These are phyloP conservation scores for Exophiala aquamarina DNA, from an alignment of 2,329 filamentous ascomycete species.

Conservation along the genomic window DNA sequence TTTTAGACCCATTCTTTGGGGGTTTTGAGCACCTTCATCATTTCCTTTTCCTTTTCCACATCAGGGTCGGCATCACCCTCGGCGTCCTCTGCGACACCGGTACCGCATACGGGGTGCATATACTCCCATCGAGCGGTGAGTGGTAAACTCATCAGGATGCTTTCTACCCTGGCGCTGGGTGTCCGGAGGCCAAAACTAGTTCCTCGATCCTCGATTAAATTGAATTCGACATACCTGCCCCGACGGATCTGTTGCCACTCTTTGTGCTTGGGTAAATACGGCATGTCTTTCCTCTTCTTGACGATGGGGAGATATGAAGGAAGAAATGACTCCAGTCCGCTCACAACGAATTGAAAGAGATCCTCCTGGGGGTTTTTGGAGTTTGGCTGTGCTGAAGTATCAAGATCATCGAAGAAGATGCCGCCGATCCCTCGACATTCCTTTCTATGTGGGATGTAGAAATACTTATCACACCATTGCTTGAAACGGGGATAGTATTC, in stretches of 20 bases:
- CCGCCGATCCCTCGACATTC: conserved; percentile 88
- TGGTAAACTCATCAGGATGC: conserved; percentile 95
- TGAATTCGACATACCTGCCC: conserved; percentile 98
- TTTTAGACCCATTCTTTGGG: conserved; percentile 61
- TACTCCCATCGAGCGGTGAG: conserved; percentile 93
- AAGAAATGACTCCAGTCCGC: conserved; percentile 81
- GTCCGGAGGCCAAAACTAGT: conserved; percentile 94
- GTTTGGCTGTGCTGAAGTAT: conserved; percentile 50
- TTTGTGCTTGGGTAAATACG: conserved; percentile 81
- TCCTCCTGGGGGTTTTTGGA: conserved; percentile 83
- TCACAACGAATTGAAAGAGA: conserved; percentile 84
- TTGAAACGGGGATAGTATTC: conserved; percentile 94
- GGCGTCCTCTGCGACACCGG: conserved; percentile 45
- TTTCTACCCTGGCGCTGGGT: conserved; percentile 87
- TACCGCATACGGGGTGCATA: conserved; percentile 67
- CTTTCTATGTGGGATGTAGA: conserved; percentile 85
- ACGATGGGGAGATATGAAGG: conserved; percentile 91
- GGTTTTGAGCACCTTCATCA: conserved; percentile 69
- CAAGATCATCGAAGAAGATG: conserved; percentile 98
- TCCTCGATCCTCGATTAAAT: conserved; percentile 92
- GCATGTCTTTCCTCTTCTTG: conserved; percentile 85
- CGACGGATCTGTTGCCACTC: conserved; percentile 93
- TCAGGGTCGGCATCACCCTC: conserved; percentile 37
- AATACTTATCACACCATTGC: conserved; percentile 98
- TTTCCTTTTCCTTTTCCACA: conserved; percentile 63